Base-by-base conservation (phyloP, 176 grass and related monocot species). In the Aechmea fasciata region DNA sequence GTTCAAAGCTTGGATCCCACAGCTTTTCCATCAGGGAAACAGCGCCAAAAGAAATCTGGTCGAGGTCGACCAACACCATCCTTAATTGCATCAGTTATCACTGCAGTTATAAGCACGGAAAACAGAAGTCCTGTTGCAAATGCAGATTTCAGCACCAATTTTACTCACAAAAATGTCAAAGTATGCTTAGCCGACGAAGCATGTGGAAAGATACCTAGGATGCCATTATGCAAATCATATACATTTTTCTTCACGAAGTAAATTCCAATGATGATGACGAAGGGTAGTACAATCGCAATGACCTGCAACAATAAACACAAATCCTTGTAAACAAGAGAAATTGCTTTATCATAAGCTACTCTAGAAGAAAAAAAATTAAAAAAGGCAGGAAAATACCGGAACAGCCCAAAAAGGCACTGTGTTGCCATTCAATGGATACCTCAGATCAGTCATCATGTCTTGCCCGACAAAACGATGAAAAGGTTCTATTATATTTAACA, bases 31-130 rank as follows among this genome's bases (percentile, higher is more conserved):
- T 99, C 82, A 70, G 94, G 94, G 80, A 99, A 99, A 83, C 94
- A 97, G 9, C 89, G 89, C 94, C 93, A 97, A 74, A 90, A 97
- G 78, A 97, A 97, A 85, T 92, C 93, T 50, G 93, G 89, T 11
- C 93, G 89, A 63, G 93, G 93, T 62, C 93, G 73, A 14, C 94
- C 94, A 71, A 93, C 89, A 48, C 79, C 89, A 83, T 93, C 94
- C 82, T 99, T 99, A 71, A 99, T 90, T 28, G 89, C 89, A 83
- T 99, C 94, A 54, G 94, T 99, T 78, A 99, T 81, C 19, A 99
- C 89, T 28, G 67, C 89, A 78, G 94, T 99, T 80, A 99, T 93
- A 52, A 99, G 84, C 68, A 99, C 94, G 11, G 94, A 90, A 69
- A 83, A 99, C 55, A 99, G 77, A 82, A 99, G 85, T 1, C 94